Conservation (phyloP, 1,284 basidiomycete genomes). For the Phlebopus sp. region DNA sequence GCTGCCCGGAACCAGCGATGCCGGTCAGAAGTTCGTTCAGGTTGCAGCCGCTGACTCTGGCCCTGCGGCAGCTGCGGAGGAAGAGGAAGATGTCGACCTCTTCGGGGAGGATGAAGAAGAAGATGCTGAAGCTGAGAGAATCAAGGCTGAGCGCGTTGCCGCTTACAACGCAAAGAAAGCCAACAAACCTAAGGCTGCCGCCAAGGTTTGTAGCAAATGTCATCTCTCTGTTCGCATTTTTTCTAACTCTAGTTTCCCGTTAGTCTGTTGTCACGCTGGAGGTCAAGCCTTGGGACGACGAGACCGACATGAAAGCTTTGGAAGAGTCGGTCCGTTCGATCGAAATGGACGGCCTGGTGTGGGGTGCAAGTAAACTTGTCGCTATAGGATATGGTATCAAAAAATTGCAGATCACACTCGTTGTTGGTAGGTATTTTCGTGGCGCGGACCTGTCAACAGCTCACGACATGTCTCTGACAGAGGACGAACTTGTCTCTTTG, state of each 20-base stretch:
- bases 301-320: constrained; percentile 92
- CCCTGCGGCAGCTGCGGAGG: constrained; percentile 43
- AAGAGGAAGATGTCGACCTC: constrained; percentile 87
- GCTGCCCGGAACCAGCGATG: constrained; percentile 83
- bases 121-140: constrained; percentile 88
- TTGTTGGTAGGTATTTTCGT: constrained; percentile 70
- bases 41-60: constrained; percentile 41
- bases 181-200: constrained; percentile 82
- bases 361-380: constrained; percentile 91
- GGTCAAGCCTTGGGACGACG: constrained; percentile 99
- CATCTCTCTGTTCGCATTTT: constrained; percentile 1
- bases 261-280: constrained; percentile 95
- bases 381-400: constrained; percentile 92
- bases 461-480: constrained; percentile 36
- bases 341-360: constrained; percentile 89
- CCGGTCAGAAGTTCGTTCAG: constrained; percentile 72
- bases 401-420: constrained; percentile 93
- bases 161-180: constrained; percentile 95
- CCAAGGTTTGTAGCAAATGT: constrained; percentile 66
- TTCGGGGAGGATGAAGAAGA: constrained; percentile 92
- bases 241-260: constrained; percentile 12
- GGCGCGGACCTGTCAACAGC: background rate
- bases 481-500: constrained; percentile 93
- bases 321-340: constrained; percentile 86
- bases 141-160: constrained; percentile 96